A percentile compares a stretch with the other conserved stretches of the same genome.
Evolutionary conservation across 2,329 filamentous ascomycete genomes (phyloP).

Genomic region (Calonectria honghensis): DNA sequence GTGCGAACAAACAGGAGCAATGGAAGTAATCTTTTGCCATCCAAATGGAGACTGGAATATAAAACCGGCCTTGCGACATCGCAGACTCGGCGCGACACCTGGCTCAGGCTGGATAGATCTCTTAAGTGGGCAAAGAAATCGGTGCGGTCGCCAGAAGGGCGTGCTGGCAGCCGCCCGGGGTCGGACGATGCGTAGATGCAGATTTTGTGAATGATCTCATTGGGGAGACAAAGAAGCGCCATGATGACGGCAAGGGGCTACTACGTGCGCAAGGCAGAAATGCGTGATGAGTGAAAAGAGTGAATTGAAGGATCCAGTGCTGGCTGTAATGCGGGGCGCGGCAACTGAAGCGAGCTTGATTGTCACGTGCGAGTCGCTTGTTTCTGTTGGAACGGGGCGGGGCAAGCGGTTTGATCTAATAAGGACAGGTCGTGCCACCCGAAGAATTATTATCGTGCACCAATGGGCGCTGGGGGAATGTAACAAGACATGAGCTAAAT

Average conservation of each 20-base stretch:
- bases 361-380: constrained; percentile 14
- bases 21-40: not conserved
- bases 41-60: not conserved
- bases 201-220: constrained; percentile 2
- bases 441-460: not conserved
- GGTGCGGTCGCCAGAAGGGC: not conserved
- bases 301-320: not conserved
- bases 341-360: not conserved
- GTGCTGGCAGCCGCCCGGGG: not conserved
- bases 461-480: not conserved
- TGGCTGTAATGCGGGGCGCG: constrained; percentile 15
- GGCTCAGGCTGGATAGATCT: constrained; percentile 4
- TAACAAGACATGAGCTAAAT: too few relatives aligned
- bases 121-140: not conserved
- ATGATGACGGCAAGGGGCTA: not conserved
- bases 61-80: not conserved
- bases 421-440: constrained; percentile 6
- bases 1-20: constrained; percentile 1
- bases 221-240: not conserved
- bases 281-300: not conserved
- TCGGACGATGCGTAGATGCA: not conserved
- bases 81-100: not conserved
- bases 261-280: not conserved
- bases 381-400: not conserved
- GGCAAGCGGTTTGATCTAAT: not conserved